These are phyloP conservation scores for Backusella australiensis DNA, from an alignment of 192 early-diverging fungal species.

Conservation along the genomic window DNA sequence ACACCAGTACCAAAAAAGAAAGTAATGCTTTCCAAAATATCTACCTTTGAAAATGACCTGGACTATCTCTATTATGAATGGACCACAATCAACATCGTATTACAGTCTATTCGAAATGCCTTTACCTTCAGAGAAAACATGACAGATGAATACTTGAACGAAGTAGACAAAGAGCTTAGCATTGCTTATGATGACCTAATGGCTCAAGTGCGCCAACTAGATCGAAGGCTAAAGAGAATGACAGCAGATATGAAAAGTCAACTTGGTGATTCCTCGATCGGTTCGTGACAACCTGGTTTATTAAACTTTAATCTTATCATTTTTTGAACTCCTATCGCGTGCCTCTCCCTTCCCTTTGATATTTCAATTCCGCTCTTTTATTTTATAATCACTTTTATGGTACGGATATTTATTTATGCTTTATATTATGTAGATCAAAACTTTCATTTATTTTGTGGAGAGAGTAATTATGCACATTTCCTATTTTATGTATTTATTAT, in stretches of 20 bases:
- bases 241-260: constrained; percentile 9
- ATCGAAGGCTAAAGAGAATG: constrained; percentile 26
- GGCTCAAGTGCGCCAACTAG: constrained; percentile 27
- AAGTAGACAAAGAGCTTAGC: constrained; percentile 29
- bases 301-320: not conserved
- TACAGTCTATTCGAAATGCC: constrained; percentile 21
- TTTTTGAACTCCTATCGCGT: not conserved
- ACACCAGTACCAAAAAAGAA: constrained; percentile 4
- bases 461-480: not conserved
- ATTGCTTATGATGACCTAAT: constrained; percentile 31
- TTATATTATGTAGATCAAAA: constrained; percentile 2
- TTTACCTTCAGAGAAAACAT: constrained; percentile 14
- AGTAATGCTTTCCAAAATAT: not conserved
- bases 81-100: constrained; percentile 27
- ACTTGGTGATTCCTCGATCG: constrained; percentile 4
- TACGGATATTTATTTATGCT: constrained; percentile 6
- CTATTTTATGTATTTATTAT: not conserved
- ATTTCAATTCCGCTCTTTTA: not conserved
- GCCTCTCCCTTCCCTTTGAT: not conserved
- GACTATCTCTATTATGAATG: constrained; percentile 27
- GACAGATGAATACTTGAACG: constrained; percentile 26
- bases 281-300: constrained; percentile 1
- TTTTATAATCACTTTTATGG: not conserved
- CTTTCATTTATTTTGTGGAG: not conserved
- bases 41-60: constrained; percentile 18